Percentiles rank a stretch among this genome's conserved stretches.
Conservation (phyloP, 768 basidiomycete species). For the Myochromella boudieri region DNA sequence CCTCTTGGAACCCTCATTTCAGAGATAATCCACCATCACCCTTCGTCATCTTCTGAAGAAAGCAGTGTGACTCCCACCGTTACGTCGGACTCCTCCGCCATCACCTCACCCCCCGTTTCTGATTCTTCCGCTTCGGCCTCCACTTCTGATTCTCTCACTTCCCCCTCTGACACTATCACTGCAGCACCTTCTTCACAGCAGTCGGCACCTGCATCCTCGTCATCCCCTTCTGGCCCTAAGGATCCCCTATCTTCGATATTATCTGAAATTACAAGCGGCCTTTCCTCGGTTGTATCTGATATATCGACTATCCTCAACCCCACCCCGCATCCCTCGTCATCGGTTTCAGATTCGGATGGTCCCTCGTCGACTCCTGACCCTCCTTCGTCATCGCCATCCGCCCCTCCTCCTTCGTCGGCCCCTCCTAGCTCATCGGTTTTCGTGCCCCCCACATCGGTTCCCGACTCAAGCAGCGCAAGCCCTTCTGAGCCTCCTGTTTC, state of each 20-base stretch:
- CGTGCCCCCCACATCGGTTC: constrained; percentile 2
- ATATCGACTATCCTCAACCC: background rate
- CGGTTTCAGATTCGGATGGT: background rate
- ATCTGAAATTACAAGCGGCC: too few relatives aligned
- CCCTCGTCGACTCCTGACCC: background rate
- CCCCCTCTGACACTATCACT: background rate
- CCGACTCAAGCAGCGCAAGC: background rate
- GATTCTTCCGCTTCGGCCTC: background rate
- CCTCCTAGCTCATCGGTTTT: background rate
- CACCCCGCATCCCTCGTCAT: background rate
- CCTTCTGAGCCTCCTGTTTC: background rate
- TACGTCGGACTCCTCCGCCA: background rate
- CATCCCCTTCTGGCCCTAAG: background rate
- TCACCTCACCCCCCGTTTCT: background rate
- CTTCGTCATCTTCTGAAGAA: background rate
- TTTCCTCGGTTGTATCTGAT: background rate
- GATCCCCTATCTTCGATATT: too few relatives aligned
- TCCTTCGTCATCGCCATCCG: background rate
- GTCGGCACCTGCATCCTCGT: background rate
- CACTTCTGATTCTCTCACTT: background rate
- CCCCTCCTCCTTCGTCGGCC: background rate
- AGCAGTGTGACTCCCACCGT: background rate
- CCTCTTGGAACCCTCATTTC: too few relatives aligned
- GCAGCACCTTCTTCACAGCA: background rate
- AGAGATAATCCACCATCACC: too few relatives aligned